These are phyloP conservation scores for Globisporangium acanthophoron DNA, from an alignment of 352 stramenopile species.

Conservation along the genomic window DNA sequence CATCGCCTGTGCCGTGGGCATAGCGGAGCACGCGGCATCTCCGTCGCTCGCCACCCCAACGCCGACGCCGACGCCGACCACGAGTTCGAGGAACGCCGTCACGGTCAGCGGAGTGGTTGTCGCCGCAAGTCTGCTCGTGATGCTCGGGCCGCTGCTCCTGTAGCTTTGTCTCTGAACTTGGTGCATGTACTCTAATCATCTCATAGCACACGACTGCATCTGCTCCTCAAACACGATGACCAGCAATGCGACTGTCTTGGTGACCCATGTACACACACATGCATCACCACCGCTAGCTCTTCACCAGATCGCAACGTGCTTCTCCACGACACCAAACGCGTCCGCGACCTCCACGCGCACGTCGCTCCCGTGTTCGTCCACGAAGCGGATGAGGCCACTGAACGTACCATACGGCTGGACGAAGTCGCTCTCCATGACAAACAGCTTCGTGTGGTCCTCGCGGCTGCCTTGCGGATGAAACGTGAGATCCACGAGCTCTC, in stretches of 20 bases:
- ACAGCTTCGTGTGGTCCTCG: constrained; percentile 25
- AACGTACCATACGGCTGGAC: constrained; percentile 36
- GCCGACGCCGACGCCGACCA: neutral
- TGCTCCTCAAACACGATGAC: neutral
- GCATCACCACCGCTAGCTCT: neutral
- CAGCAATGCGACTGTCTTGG: neutral
- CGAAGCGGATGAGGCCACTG: constrained; percentile 14
- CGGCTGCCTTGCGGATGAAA: constrained; percentile 28
- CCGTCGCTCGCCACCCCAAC: neutral
- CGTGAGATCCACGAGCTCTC: constrained; percentile 20
- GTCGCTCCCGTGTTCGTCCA: constrained; percentile 8
- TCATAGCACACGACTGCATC: neutral
- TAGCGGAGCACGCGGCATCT: no score
- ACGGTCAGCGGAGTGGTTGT: constrained; percentile 6
- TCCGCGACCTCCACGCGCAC: neutral
- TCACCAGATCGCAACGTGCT: constrained; percentile 39
- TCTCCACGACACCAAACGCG: constrained; percentile 13
- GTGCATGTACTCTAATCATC: neutral
- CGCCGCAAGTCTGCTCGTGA: constrained; percentile 2
- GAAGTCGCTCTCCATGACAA: constrained; percentile 32
- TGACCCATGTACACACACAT: neutral
- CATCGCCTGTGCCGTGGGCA: constrained; percentile 36
- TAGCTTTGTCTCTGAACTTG: neutral
- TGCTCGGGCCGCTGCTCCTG: constrained; percentile 2
- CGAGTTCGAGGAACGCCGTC: neutral